Conservation (phyloP, 306 rosid species). For the Albizia julibrissin region DNA sequence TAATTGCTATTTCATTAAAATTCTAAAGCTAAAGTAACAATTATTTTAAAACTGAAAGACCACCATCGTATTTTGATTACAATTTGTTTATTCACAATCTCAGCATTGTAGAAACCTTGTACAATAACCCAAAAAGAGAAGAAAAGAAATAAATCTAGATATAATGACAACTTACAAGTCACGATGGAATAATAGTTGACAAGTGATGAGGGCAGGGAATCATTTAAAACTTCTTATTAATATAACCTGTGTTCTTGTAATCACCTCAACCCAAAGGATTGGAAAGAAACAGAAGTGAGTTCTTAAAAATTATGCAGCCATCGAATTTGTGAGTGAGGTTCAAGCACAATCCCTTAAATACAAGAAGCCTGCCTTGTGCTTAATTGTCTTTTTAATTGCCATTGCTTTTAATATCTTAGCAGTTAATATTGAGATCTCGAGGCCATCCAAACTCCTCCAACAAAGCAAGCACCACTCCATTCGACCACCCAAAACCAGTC, state of each 20-base stretch:
- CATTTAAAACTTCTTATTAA: background rate
- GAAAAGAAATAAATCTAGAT: too few species aligned
- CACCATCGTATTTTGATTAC: background rate
- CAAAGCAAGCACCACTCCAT: conserved; percentile 89
- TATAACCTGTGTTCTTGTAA: background rate
- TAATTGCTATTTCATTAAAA: too few species aligned
- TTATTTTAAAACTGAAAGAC: background rate
- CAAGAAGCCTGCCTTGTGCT: background rate
- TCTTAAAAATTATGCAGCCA: too few species aligned
- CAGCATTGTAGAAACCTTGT: background rate
- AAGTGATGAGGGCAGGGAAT: background rate
- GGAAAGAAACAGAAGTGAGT: too few species aligned
- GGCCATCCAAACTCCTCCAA: conserved; percentile 99
- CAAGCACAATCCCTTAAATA: background rate
- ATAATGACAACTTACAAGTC: background rate
- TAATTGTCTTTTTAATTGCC: background rate
- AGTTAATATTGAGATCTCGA: conserved; percentile 53
- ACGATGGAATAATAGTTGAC: background rate
- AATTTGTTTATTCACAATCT: background rate
- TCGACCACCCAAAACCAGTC: conserved; percentile 99
- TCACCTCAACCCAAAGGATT: too few species aligned
- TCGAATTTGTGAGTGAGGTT: too few species aligned
- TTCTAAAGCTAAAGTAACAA: background rate
- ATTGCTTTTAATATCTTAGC: conserved; percentile 23
- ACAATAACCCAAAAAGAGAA: background rate